Evolutionary conservation across 2,329 filamentous ascomycete genomes (phyloP), one percentile per base, ranked within the genome.

Genomic region (Ceratocystis destructans): DNA sequence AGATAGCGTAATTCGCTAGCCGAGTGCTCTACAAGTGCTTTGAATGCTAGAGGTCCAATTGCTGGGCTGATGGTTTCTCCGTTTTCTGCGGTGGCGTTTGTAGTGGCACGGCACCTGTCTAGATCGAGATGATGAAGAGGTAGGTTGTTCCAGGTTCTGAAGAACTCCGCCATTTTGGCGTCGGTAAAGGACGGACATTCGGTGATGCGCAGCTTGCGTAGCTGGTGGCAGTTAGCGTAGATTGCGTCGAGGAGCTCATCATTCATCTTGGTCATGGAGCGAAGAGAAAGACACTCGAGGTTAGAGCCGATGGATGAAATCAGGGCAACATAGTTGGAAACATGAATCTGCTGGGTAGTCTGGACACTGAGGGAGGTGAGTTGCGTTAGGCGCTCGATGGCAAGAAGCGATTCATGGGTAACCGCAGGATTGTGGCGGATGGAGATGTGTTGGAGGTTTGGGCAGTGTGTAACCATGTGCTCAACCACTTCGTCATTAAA

Each of bases 21-120:
- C 0, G 91, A 96, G 73, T 96, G 93, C 0, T 78, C 77, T 89
- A 96, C 96, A 55, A 96, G 76, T 0, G 90, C 89, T 69, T 81
- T 78, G 76, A 97, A 93, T 0, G 88, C 91, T 5, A 82, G 76
- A 0, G 85, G 87, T 64, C 87, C 90, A 41, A 96, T 80, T 1
- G 92, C 93, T 57, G 93, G 77, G 28, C 82, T 79, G 66, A 85
- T 77, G 37, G 3, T 17, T 4, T 61, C 55, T 20, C 15, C 25
- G 4, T 61, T 17, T n/a, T 61, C 20, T 5, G 0, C 83, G 12
- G 81, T 61, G 55, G 25, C 31, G 62, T 79, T 77, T 67, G 89
- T 89, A 44, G 95, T 73, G 71, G 90, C 84, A 20, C 92, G 88
- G 68, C 87, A 91, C 69, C 87, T 86, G 71, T 88, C 86, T 17